Evolutionary conservation across 2,329 filamentous ascomycete genomes (phyloP), one percentile per base, ranked within the genome.

Genomic region (Fusarium sulawesiense): DNA sequence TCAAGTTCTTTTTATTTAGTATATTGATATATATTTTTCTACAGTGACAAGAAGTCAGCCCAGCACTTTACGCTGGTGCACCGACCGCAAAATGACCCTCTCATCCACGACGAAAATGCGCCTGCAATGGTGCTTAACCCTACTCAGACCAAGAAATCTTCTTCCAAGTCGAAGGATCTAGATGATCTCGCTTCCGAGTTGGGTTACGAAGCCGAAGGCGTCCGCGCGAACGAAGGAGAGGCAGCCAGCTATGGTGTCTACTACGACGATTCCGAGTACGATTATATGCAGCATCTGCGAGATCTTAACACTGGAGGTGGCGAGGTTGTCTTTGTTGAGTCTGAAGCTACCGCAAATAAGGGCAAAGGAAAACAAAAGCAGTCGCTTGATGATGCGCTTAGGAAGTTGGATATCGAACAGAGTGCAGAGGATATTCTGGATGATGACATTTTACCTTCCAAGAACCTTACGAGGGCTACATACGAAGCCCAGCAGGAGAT

Each of bases 251-350:
- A 98, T 81, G 96, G 96, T 70, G 89, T 99, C 70, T 99, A 92
- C 85, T 99, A 87, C 80, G 97, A 99, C 81, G 96, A 99, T 81
- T 92, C 93, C 70, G 88, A 93, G 77, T 99, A 99, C 82, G 96
- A 99, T 81, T 99, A 99, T 83, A 99, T 99, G 96, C 96, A 99
- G 81, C 96, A 99, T 81, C 84, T 99, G 86, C 92, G 94, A 58
- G 96, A 98, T 75, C 83, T 99, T n/a, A 91, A 91, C 60, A 80
- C 84, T 45, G 93, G 87, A 8, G 88, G 88, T 25, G 92, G 92
- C 30, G 91, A 94, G 58, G 89, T 91, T 30, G 90, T 94, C 49
- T 98, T 97, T 77, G 87, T 99, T 41, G 94, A 98, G 73, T 86
- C 88, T n/a, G 86, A 88, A 55, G 80, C 84, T 14, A 78, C 84